Base-by-base conservation (phyloP, 148 eudicot genomes). In the Gaultheria prostrata region DNA sequence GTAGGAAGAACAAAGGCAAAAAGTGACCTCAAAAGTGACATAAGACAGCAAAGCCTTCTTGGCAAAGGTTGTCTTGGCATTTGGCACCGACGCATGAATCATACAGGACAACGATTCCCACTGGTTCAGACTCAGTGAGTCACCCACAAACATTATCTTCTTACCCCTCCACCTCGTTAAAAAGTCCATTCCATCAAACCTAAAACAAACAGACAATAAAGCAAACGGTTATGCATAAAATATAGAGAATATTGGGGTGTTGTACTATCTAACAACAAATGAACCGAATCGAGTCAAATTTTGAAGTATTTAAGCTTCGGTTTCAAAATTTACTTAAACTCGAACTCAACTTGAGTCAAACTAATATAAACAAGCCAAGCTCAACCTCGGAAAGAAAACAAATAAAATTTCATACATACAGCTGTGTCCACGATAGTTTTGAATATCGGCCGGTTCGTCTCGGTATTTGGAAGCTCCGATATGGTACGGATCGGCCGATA, bases 101-200 rank as follows among this genome's bases (percentile, higher is more conserved):
- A 97, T 91, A 85, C 99, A 97, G 8, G 88, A 85, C 83, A 97
- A 84, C 43, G 97, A 93, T 83, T 93, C 84, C 98, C 97, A 97
- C 91, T 90, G 92, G 82, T 97, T 97, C 84, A 90, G 79, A 89
- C 98, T 97, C 96, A 97, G 88, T 83, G 99, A 97, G 89, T 97
- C 99, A 26, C 99, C 99, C 82, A 95, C 98, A 84, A 97, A 95
- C 99, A 97, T 97, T 76, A 97, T 93, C 86, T 89, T 95, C 89
- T 94, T 97, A 86, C 99, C 98, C 43, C 88, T 88, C 87, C 84
- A 90, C 88, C 86, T 91, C 81, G 48, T 88, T 86, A 97, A 21
- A 26, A 97, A 91, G 43, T 84, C 91, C 87, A 80, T 12, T 80
- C 98, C 99, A 89, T 94, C 80, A 75, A 97, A 95, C 86, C 99